Base-by-base conservation (phyloP, 73 alveolate genomes). In the Effrenium voratum region DNA sequence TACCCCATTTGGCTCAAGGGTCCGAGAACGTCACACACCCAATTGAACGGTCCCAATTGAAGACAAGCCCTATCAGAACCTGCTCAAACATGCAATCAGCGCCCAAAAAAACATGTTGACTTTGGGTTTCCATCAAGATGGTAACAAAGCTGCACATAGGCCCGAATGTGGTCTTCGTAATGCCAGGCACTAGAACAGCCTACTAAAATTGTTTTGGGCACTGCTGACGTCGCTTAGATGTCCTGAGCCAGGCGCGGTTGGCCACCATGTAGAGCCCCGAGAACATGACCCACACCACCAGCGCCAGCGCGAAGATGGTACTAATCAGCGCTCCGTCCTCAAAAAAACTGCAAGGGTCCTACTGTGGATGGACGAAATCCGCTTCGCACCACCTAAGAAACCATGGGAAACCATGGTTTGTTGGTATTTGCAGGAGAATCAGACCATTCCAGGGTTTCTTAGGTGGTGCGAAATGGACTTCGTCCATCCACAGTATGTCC, bases 191-290 rank as follows among this genome's bases (percentile, higher is more conserved):
- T 41, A 6, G 24, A 5, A 16, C 26, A 36, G 28, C 45, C 4
- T 72, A 3, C 16, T 34, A 16, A 5, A 38, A 4, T 34, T 26
- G 16, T 5, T 5, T 3, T 19, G 40, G 30, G 40, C 4, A 8
- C 28, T 6, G 12, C 49, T 34, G 40, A 16, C 34, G 55, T 5
- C 34, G 45, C 28, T n/a, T 34, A 4, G 47, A 10, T 5, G 34
- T 70, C 34, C 47, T 26, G 4, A 0, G 82, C 94, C 34, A 32
- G 84, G 22, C 4, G 41, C 96, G 96, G 55, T 88, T 88, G 57
- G 96, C 96, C 73, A 88, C 96, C 96, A 88, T 88, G 75, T 88
- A 88, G 44, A 88, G 96, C 34, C 96, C 96, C 46, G 96, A 88
- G 66, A 88, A 88, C 52, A 73, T 59, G n/a, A 36, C 40, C 96